phyloP scores from a whole-genome alignment of 2,329 filamentous ascomycete genomes.

The Byssothecium circinans region DNA sequence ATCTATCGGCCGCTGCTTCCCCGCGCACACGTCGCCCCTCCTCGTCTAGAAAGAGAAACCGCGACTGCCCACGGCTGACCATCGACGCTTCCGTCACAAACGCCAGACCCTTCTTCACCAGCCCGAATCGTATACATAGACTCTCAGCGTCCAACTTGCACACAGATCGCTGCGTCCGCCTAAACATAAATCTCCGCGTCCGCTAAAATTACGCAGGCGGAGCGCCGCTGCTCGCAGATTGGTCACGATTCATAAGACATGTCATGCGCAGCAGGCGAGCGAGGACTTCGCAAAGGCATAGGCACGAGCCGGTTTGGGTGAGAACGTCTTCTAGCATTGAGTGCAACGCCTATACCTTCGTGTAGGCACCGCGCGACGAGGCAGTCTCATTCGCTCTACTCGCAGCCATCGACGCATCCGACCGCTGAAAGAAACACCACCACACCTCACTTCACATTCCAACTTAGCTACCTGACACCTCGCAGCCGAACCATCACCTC shows the following conservation, averaged over 20 bases:
- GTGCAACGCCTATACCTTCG: constrained; percentile 3
- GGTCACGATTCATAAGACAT: constrained; percentile 36
- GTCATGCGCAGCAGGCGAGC: constrained; percentile 41
- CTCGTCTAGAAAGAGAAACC: not conserved
- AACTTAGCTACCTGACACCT: not conserved
- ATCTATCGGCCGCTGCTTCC: constrained; percentile 4
- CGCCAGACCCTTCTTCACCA: not conserved
- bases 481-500: not conserved
- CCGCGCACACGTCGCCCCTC: constrained; percentile 3
- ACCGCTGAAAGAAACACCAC: constrained; percentile 5
- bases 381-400: not conserved
- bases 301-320: constrained; percentile 45
- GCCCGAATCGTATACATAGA: not conserved
- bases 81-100: not conserved
- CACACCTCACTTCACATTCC: not conserved
- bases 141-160: no score
- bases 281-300: constrained; percentile 48
- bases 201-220: constrained; percentile 27
- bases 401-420: constrained; percentile 6
- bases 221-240: constrained; percentile 16
- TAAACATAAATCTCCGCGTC: constrained; percentile 5
- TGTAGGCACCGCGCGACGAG: not conserved
- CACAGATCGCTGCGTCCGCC: no score
- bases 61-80: not conserved
- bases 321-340: constrained; percentile 29